These are phyloP conservation scores for peach (Prunus persica) DNA, from an alignment of 306 rosid species.

Conservation along the genomic window Prunus_persica_NCBIv2 NC_034014.1:729501-730000, in stretches of 20 bases:
- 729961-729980: neutral
- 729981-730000: neutral
- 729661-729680: neutral
- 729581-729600: neutral
- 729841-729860: neutral
- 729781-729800: neutral
- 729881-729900: neutral
- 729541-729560: neutral
- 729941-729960: neutral
- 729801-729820: neutral
- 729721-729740: neutral
- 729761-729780: neutral
- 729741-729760: neutral
- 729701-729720: neutral
- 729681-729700: neutral
- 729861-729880: slow-evolving; percentile 6
- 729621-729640: neutral
- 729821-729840: neutral
- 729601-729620: neutral
- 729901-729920: slow-evolving; percentile 1
- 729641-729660: neutral
- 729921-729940: neutral
- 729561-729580: neutral
- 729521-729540: neutral
- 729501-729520: neutral